Evolutionary conservation across 164 flowering plant genomes (phyloP), one percentile per base, ranked within the genome.

Genomic region (Santalum album): DNA sequence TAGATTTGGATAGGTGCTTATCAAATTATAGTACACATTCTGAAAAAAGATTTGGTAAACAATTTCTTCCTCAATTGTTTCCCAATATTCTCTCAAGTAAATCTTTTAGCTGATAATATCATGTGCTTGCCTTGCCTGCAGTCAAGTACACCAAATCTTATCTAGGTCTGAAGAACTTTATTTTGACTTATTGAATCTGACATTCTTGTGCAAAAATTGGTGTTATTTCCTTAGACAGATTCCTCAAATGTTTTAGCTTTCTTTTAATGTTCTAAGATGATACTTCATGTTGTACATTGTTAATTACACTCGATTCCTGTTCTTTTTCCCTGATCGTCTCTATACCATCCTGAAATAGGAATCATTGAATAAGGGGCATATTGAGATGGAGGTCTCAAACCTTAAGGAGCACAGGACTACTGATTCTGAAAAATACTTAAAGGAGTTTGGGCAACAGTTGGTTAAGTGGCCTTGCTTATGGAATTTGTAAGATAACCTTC

Each of bases 381-480:
- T 65, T 43, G 76, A 71, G n/a, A 42, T 49, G 52, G 68, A 9
- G 42, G 51, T 51, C 17, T 62, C 69, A 3, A 45, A 53, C 21
- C 49, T 23, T 53, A 75, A 79, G 68, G 76, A 62, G 12, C 57
- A 55, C 29, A 50, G 58, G 52, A 53, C 25, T 39, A 53, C n/a
- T 18, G 64, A 72, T 53, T 51, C 54, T 55, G 66, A 74, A 34
- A 61, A 62, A 46, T 67, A 63, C 57, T 46, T 61, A 50, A 66
- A 65, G 49, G 81, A 80, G 25, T 71, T 79, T 59, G 67, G 74
- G 55, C 60, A 52, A 34, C 96, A 74, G 63, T 63, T 81, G 69
- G 76, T 77, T 67, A 66, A 69, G 42, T 69, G 64, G 75, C 81
- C 85, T 48, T 82, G 61, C 54, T 72, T 79, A 59, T 78, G 75